phyloP scores from a whole-genome alignment of 805 yeast genomes.

The Sugiyamaella smithiae region DNA sequence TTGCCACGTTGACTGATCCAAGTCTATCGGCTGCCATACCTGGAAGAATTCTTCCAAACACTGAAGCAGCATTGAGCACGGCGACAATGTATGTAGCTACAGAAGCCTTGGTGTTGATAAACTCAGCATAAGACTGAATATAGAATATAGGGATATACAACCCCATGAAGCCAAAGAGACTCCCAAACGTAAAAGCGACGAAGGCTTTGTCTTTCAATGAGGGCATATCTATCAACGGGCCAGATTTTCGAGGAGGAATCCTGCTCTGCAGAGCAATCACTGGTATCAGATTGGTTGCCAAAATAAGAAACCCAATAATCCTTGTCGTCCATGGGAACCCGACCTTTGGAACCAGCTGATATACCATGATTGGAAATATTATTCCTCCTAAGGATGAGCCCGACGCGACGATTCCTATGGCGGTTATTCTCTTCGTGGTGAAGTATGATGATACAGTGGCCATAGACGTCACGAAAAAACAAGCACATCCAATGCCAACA shows the following conservation, averaged over 20 bases:
- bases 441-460: slow-evolving; percentile 51
- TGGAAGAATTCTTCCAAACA: slow-evolving; percentile 48
- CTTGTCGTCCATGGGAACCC: slow-evolving; percentile 58
- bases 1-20: slow-evolving; percentile 45
- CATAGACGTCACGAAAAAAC: slow-evolving; percentile 44
- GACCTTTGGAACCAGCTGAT: slow-evolving; percentile 40
- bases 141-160: slow-evolving; percentile 34
- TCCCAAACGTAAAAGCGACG: slow-evolving; percentile 19
- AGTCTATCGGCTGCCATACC: slow-evolving; percentile 46
- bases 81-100: slow-evolving; percentile 30
- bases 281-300: slow-evolving; percentile 15
- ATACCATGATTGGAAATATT: slow-evolving; percentile 43
- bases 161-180: slow-evolving; percentile 24
- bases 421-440: slow-evolving; percentile 42
- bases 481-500: slow-evolving; percentile 49
- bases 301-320: slow-evolving; percentile 41
- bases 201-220: slow-evolving; percentile 28
- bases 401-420: slow-evolving; percentile 46
- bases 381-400: slow-evolving; percentile 57
- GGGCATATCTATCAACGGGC: slow-evolving; percentile 19
- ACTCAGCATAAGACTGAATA: slow-evolving; percentile 29
- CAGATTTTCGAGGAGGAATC: slow-evolving; percentile 8
- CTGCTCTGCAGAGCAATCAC: slow-evolving; percentile 9
- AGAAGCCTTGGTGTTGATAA: slow-evolving; percentile 16
- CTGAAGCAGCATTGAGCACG: slow-evolving; percentile 35